Conservation (phyloP, 345 rosid genomes). For the Clarkia xantiana region DNA sequence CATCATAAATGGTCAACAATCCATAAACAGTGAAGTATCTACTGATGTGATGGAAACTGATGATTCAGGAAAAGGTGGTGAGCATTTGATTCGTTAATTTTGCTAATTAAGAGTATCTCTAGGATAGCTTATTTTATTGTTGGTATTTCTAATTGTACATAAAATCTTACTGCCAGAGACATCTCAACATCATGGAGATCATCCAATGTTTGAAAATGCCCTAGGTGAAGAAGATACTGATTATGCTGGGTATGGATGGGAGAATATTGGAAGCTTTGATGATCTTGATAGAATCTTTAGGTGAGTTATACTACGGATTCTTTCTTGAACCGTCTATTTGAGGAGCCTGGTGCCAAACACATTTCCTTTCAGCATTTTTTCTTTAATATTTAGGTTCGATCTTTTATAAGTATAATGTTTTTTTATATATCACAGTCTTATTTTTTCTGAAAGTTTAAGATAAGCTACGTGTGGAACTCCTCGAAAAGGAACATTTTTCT, state of each 20-base stretch:
- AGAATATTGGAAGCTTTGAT: slow-evolving; percentile 85
- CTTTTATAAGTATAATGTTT: too few relatives aligned
- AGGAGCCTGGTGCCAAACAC: neutral
- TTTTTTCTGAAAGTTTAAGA: too few relatives aligned
- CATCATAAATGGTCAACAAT: slow-evolving; percentile 28
- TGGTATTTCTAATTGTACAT: slow-evolving; percentile 15
- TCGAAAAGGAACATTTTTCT: too few relatives aligned
- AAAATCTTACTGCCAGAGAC: slow-evolving; percentile 30
- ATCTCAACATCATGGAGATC: slow-evolving; percentile 36
- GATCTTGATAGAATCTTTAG: slow-evolving; percentile 88
- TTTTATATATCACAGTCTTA: too few relatives aligned
- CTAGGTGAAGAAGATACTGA: slow-evolving; percentile 55
- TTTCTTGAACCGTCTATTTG: neutral
- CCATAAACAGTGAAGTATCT: slow-evolving; percentile 34
- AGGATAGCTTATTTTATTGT: slow-evolving; percentile 7
- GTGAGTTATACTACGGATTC: slow-evolving; percentile 27
- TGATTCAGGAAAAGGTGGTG: slow-evolving; percentile 27
- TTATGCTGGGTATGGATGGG: slow-evolving; percentile 84
- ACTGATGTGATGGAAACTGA: slow-evolving; percentile 21
- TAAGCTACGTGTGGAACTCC: too few relatives aligned
- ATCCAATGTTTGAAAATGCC: slow-evolving; percentile 37
- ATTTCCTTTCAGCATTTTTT: too few relatives aligned
- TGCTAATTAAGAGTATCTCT: slow-evolving; percentile 9
- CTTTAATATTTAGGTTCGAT: too few relatives aligned
- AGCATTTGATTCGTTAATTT: slow-evolving; percentile 11